Conservation (phyloP, 1,139 yeast genomes). For the Scheffersomyces lignicola region DNA sequence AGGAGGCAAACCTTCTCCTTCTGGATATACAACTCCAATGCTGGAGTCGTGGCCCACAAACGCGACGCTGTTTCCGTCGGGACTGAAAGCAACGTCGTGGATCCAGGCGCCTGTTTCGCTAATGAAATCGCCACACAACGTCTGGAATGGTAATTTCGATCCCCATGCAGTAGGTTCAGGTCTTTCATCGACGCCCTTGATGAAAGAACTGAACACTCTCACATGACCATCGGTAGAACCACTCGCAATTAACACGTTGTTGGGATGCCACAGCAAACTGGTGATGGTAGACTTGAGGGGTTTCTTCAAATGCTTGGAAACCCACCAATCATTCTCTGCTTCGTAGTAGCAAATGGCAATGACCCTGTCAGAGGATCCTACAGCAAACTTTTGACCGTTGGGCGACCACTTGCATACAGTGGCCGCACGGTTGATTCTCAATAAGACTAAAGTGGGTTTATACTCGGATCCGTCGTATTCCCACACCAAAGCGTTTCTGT, state of each 20-base stretch:
- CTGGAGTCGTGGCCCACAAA: conserved; percentile 80
- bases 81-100: conserved; percentile 86
- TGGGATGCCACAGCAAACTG: conserved; percentile 91
- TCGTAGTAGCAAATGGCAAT: conserved; percentile 97
- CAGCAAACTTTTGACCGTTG: conserved; percentile 89
- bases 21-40: conserved; percentile 73
- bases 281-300: conserved; percentile 88
- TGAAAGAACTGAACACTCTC: conserved; percentile 88
- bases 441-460: conserved; percentile 88
- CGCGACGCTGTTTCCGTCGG: conserved; percentile 74
- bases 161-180: conserved; percentile 93
- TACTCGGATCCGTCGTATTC: conserved; percentile 57
- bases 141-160: conserved; percentile 90
- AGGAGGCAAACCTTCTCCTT: conserved; percentile 63
- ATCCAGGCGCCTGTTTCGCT: conserved; percentile 86
- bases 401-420: conserved; percentile 95
- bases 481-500: conserved; percentile 97
- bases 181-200: conserved; percentile 85
- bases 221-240: conserved; percentile 97
- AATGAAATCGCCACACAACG: conserved; percentile 82
- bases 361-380: conserved; percentile 92
- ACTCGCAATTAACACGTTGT: conserved; percentile 81
- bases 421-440: conserved; percentile 93
- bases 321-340: conserved; percentile 99
- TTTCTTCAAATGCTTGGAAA: conserved; percentile 92